Conservation (phyloP, 1,284 basidiomycete genomes). For the Golubevia pallescens region DNA sequence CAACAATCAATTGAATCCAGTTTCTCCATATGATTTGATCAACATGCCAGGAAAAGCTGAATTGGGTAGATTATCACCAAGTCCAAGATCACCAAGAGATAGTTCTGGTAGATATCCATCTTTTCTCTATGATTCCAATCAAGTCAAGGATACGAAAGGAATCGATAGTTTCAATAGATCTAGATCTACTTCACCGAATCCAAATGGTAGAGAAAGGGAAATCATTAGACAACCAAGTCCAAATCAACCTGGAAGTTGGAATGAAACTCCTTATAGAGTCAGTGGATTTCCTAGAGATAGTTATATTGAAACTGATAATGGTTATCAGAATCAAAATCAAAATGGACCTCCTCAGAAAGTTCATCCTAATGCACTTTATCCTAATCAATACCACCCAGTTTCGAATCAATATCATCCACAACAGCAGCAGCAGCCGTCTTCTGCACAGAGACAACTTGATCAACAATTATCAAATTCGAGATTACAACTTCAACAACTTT, state of each 20-base stretch:
- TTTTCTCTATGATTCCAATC: background rate
- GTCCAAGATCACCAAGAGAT: background rate
- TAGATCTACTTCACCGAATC: no score
- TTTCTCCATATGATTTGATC: background rate
- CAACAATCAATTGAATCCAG: background rate
- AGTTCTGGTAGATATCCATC: slow-evolving; percentile 2
- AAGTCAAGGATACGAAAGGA: background rate
- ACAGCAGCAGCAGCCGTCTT: background rate
- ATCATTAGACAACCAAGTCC: no score
- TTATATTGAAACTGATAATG: background rate
- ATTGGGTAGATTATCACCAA: background rate
- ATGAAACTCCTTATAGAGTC: no score
- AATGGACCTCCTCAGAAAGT: background rate
- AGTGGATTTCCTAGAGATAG: no score
- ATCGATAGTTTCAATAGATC: no score
- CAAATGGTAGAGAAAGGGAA: no score
- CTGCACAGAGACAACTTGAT: background rate
- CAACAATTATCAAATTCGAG: background rate
- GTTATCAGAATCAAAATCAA: background rate
- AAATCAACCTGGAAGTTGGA: no score
- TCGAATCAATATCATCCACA: background rate
- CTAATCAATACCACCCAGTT: background rate
- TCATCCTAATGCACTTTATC: background rate
- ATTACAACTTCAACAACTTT: background rate
- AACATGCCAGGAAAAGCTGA: background rate